A percentile compares a stretch with the other conserved stretches of the same genome.
These are phyloP conservation scores for Ilex aquifolium DNA, from an alignment of 257 asterid genomes.

Conservation along the genomic window DNA sequence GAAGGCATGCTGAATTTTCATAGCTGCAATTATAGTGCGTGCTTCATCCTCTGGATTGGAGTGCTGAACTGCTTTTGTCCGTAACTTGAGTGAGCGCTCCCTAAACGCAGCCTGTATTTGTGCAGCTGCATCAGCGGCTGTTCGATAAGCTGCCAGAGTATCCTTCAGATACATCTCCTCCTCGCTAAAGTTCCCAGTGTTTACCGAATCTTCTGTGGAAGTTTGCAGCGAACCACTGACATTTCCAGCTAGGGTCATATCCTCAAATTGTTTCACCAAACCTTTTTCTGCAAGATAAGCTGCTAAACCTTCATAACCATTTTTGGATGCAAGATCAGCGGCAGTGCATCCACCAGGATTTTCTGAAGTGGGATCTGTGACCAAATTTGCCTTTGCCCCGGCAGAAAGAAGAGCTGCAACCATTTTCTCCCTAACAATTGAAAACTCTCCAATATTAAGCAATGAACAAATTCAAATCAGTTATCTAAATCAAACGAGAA, in stretches of 20 bases:
- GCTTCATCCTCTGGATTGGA: constrained; percentile 79
- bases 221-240: constrained; percentile 74
- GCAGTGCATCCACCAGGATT: constrained; percentile 76
- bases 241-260: constrained; percentile 93
- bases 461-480: background rate
- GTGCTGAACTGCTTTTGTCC: constrained; percentile 36
- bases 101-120: constrained; percentile 91
- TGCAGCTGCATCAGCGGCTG: constrained; percentile 98
- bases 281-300: constrained; percentile 97
- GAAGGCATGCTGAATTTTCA: constrained; percentile 96
- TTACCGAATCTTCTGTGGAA: constrained; percentile 27
- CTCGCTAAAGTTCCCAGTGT: constrained; percentile 47
- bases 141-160: constrained; percentile 78
- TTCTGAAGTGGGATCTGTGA: constrained; percentile 77
- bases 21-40: constrained; percentile 75
- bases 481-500: background rate
- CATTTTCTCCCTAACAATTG: constrained; percentile 75
- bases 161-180: constrained; percentile 73
- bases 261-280: constrained; percentile 70
- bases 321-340: constrained; percentile 84
- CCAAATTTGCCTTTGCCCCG: constrained; percentile 85
- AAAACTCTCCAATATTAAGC: background rate
- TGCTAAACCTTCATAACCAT: constrained; percentile 73
- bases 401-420: constrained; percentile 84
- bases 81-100: constrained; percentile 62